phyloP scores from a whole-genome alignment of 768 basidiomycete genomes.

The Candolleomyces aberdarensis region DNA sequence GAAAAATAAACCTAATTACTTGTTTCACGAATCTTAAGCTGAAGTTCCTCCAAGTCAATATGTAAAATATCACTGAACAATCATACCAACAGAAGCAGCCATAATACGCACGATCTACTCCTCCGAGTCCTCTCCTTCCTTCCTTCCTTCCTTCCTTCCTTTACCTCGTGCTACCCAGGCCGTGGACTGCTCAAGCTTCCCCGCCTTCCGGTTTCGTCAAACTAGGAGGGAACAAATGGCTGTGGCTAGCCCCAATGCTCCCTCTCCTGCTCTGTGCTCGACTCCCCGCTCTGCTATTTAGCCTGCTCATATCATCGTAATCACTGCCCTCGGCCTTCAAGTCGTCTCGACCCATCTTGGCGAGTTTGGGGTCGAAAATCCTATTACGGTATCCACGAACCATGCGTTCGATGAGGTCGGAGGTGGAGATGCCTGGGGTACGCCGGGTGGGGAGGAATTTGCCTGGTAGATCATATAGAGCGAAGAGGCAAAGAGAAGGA shows the following conservation, averaged over 20 bases:
- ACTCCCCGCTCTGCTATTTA: constrained; percentile 22
- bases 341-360: constrained; percentile 80
- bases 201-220: neutral
- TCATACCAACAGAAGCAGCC: neutral
- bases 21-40: too few relatives aligned
- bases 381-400: constrained; percentile 82
- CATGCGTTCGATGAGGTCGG: constrained; percentile 88
- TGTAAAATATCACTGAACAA: too few relatives aligned
- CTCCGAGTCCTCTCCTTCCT: neutral
- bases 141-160: neutral
- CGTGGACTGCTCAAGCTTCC: neutral
- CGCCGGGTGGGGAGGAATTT: constrained; percentile 94
- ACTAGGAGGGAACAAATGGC: neutral
- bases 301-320: constrained; percentile 38
- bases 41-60: too few relatives aligned
- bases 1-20: too few relatives aligned
- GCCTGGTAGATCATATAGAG: constrained; percentile 43
- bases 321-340: constrained; percentile 64
- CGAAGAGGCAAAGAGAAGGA: neutral
- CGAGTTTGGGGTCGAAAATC: constrained; percentile 85
- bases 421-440: constrained; percentile 93
- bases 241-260: constrained; percentile 12
- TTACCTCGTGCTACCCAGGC: too few relatives aligned
- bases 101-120: neutral
- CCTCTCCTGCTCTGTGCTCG: constrained; percentile 27